Evolutionary conservation across 371 early-diverging fungal genomes (phyloP).

Genomic region (Lichtheimia ramosa): DNA sequence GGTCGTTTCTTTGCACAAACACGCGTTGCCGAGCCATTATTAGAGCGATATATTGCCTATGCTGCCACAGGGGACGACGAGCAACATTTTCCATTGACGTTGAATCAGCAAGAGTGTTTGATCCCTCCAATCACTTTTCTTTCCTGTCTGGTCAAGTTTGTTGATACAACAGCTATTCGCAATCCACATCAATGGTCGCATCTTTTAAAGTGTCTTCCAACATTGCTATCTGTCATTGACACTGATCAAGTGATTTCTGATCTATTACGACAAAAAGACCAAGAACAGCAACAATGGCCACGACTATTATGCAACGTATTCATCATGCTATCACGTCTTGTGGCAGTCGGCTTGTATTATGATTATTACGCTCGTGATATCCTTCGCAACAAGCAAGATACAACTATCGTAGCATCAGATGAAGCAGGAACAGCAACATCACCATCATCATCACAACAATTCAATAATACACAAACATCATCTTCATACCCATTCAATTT

Average conservation of each 20-base stretch:
- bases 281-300: slow-evolving; percentile 28
- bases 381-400: not conserved
- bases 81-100: not conserved
- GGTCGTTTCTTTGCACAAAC: slow-evolving; percentile 32
- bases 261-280: slow-evolving; percentile 12
- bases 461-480: slow-evolving; percentile 18
- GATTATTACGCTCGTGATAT: slow-evolving; percentile 10
- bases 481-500: slow-evolving; percentile 9
- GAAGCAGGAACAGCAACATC: slow-evolving; percentile 2
- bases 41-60: slow-evolving; percentile 40
- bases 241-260: slow-evolving; percentile 25
- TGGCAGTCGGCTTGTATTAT: slow-evolving; percentile 33
- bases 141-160: slow-evolving; percentile 15
- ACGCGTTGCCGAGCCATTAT: slow-evolving; percentile 25
- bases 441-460: slow-evolving; percentile 9
- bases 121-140: slow-evolving; percentile 18
- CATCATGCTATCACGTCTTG: slow-evolving; percentile 26
- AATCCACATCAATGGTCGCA: slow-evolving; percentile 41
- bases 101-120: slow-evolving; percentile 9
- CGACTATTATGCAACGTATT: slow-evolving; percentile 20
- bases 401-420: not conserved
- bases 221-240: slow-evolving; percentile 17
- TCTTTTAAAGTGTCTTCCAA: slow-evolving; percentile 24
- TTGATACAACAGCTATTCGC: slow-evolving; percentile 18
- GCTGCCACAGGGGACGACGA: slow-evolving; percentile 24